These are phyloP conservation scores for Acmispon strigosus DNA, from an alignment of 306 rosid genomes.

Conservation along the genomic window DNA sequence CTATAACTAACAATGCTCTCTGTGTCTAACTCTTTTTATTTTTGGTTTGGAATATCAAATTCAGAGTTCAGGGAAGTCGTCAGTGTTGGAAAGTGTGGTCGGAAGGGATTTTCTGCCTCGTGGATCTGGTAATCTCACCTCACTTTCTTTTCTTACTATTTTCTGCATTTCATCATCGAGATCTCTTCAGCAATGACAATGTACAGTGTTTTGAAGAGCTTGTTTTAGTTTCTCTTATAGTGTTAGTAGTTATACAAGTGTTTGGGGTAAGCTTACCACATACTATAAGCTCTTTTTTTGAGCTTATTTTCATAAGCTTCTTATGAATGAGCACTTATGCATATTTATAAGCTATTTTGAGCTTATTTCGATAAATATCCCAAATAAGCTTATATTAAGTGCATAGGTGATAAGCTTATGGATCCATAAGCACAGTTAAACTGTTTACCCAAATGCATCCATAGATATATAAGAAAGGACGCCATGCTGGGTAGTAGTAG, in stretches of 20 bases:
- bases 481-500: background rate
- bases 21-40: background rate
- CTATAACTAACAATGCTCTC: background rate
- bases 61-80: slow-evolving; percentile 95
- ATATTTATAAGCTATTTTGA: too few relatives aligned
- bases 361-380: too few relatives aligned
- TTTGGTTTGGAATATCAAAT: background rate
- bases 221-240: too few relatives aligned
- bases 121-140: slow-evolving; percentile 69
- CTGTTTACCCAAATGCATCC: too few relatives aligned
- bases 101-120: slow-evolving; percentile 99
- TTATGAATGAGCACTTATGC: too few relatives aligned
- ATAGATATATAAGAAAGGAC: background rate
- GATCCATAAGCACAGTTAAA: too few relatives aligned
- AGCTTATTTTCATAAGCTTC: too few relatives aligned
- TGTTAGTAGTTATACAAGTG: too few relatives aligned
- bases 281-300: too few relatives aligned
- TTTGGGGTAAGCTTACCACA: too few relatives aligned
- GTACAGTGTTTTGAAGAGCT: background rate
- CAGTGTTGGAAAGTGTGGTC: slow-evolving; percentile 94
- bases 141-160: background rate
- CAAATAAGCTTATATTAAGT: too few relatives aligned
- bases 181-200: slow-evolving; percentile 8
- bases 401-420: too few relatives aligned
- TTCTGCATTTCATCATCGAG: background rate